Evolutionary conservation across 140 eudicot species (phyloP).

Genomic region (Cichorium intybus): DNA sequence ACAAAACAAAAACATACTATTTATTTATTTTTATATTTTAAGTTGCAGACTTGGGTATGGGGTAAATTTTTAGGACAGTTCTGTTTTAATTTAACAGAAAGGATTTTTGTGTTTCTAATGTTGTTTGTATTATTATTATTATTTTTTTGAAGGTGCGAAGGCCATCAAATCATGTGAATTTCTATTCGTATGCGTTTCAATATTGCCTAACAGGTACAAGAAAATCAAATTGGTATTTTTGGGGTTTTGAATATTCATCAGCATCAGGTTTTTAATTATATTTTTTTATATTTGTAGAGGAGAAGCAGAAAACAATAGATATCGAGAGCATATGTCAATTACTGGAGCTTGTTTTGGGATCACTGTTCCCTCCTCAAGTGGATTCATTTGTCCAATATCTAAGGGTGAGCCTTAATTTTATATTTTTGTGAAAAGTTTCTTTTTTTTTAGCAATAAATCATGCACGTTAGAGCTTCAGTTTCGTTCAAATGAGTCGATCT

Average conservation of each 20-base stretch:
- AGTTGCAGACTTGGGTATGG: too few species aligned
- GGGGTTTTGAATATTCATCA: not conserved
- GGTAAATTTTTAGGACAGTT: too few species aligned
- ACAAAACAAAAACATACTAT: not conserved
- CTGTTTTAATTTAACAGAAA: too few species aligned
- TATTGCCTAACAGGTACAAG: slow-evolving; percentile 71
- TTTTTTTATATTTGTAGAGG: slow-evolving; percentile 45
- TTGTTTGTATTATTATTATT: not conserved
- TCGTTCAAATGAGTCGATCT: too few species aligned
- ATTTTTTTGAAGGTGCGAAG: slow-evolving; percentile 47
- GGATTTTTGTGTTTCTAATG: not conserved
- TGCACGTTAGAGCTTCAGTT: too few species aligned
- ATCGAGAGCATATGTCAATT: slow-evolving; percentile 70
- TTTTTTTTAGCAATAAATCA: too few species aligned
- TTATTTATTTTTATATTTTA: too few species aligned
- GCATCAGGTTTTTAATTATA: not conserved
- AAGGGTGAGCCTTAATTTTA: slow-evolving; percentile 34
- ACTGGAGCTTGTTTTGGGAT: slow-evolving; percentile 71
- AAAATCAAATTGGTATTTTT: not conserved
- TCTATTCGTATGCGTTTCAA: slow-evolving; percentile 63
- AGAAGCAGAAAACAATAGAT: slow-evolving; percentile 80
- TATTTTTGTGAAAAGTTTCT: not conserved
- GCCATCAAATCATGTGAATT: slow-evolving; percentile 59
- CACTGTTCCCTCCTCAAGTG: slow-evolving; percentile 57
- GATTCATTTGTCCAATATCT: slow-evolving; percentile 54